Conservation (phyloP, 495 filamentous ascomycete species). For the Melanomma pulvis-pyrius region DNA sequence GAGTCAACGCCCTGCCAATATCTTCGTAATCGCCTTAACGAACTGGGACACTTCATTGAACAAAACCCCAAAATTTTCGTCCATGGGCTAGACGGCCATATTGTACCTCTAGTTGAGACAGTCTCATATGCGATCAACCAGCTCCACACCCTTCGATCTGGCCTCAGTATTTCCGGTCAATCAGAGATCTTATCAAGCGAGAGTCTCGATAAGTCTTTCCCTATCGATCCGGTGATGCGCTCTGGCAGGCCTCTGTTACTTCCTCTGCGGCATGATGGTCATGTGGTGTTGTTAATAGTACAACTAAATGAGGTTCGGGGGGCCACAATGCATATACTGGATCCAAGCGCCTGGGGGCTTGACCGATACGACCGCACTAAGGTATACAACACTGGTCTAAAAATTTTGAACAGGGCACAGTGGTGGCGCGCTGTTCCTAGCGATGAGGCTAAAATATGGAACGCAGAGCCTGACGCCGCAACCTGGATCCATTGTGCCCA, state of each 20-base stretch:
- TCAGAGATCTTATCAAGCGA: no score
- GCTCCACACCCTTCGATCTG: no score
- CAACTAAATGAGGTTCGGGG: neutral
- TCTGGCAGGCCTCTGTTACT: neutral
- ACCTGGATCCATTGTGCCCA: neutral
- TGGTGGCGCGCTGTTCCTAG: neutral
- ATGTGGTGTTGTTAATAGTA: neutral
- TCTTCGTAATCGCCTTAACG: no score
- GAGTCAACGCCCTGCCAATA: no score
- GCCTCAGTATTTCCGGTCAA: no score
- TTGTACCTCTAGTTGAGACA: no score
- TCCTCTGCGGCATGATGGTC: neutral
- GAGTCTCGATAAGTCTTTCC: no score
- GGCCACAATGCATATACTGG: neutral
- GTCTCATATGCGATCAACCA: no score
- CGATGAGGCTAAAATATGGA: neutral
- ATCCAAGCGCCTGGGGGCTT: neutral
- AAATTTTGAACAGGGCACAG: neutral
- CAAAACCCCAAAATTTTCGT: no score
- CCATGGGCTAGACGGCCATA: no score
- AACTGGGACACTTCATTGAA: no score
- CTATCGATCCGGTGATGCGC: neutral
- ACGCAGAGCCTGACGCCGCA: neutral
- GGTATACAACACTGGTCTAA: neutral
- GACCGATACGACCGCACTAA: neutral